Evolutionary conservation across 176 grass and related monocot species (phyloP), one percentile per base, ranked within the genome.

Genomic region (Avena insularis): DNA sequence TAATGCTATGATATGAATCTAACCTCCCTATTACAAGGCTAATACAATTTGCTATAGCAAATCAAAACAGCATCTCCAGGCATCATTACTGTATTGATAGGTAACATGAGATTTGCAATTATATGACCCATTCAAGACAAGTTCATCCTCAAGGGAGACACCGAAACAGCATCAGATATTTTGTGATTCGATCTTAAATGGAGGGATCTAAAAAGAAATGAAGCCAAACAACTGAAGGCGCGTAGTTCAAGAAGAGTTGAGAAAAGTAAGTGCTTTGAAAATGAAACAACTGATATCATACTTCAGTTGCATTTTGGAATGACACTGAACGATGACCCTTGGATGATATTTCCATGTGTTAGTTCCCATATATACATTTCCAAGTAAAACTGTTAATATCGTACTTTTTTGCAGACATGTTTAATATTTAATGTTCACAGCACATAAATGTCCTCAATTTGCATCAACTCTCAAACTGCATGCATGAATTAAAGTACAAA

Each of bases 211-310:
- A 71, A 35, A 65, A 23, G 14, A 31, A 40, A 81, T 5, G 27
- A 75, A 75, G 33, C 58, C 57, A 87, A 56, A 66, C 20, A 3
- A 82, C 31, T 46, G 20, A 12, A 75, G 27, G 9, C 29, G 55
- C 19, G 54, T 82, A 54, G 47, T 50, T 82, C 49, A 17, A 20
- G 10, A 68, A 82, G 20, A 82, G 19, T 82, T 70, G 80, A n/a
- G 11, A 55, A 45, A n/a, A n/a, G 31, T 12, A 48, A 21, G 6
- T 14, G 79, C 29, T 16, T 79, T 17, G 16, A 17, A 77, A 57
- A 25, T 58, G 53, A 78, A 60, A 60, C 20, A 83, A 43, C 79
- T 55, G 31, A 82, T 50, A 70, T 27, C 77, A 20, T 72, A 76
- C 59, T 82, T 54, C 8, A 8, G 46, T 23, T 43, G 8, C 40